A percentile compares a stretch with the other conserved stretches of the same genome.
These are phyloP conservation scores for Daldinia vernicosa DNA, from an alignment of 495 filamentous ascomycete genomes.

Conservation along the genomic window DNA sequence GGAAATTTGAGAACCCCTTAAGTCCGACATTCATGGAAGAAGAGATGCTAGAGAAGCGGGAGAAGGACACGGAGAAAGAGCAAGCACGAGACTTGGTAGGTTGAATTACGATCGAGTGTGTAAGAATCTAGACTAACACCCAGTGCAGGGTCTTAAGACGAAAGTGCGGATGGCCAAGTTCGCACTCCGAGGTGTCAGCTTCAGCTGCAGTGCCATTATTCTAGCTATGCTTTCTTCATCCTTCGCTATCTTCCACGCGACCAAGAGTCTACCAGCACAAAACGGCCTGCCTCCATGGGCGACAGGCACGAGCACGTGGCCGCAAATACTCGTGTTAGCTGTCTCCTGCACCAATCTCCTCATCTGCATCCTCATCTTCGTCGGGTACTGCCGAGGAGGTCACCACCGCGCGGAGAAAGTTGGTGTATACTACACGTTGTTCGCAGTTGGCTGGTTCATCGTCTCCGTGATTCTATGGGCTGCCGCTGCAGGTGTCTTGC, in stretches of 20 bases:
- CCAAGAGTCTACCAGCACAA: slow-evolving; percentile 73
- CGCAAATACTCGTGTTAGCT: slow-evolving; percentile 81
- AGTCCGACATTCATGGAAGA: slow-evolving; percentile 92
- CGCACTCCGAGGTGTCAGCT: slow-evolving; percentile 90
- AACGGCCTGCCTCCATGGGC: slow-evolving; percentile 89
- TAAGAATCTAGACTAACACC: slow-evolving; percentile 46
- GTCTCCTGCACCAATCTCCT: slow-evolving; percentile 82
- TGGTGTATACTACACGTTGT: slow-evolving; percentile 90
- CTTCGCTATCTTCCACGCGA: slow-evolving; percentile 89
- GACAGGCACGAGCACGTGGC: slow-evolving; percentile 79
- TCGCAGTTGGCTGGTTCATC: slow-evolving; percentile 91
- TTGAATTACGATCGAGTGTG: slow-evolving; percentile 5
- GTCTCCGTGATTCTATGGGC: slow-evolving; percentile 96
- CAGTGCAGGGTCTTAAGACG: slow-evolving; percentile 82
- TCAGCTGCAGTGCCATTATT: slow-evolving; percentile 95
- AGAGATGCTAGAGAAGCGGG: slow-evolving; percentile 80
- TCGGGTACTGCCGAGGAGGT: slow-evolving; percentile 87
- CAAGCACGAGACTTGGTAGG: slow-evolving; percentile 88
- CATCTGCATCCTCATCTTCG: slow-evolving; percentile 81
- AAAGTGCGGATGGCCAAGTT: slow-evolving; percentile 95
- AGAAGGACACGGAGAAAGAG: slow-evolving; percentile 78
- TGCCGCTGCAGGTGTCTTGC: slow-evolving; percentile 82
- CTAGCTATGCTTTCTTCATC: slow-evolving; percentile 85
- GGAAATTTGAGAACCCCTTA: slow-evolving; percentile 70
- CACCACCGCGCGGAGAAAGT: slow-evolving; percentile 90